Percentiles rank a stretch among this genome's conserved stretches.
These are phyloP conservation scores for Dentipellis sp. DNA, from an alignment of 768 basidiomycete genomes.

Conservation along the genomic window DNA sequence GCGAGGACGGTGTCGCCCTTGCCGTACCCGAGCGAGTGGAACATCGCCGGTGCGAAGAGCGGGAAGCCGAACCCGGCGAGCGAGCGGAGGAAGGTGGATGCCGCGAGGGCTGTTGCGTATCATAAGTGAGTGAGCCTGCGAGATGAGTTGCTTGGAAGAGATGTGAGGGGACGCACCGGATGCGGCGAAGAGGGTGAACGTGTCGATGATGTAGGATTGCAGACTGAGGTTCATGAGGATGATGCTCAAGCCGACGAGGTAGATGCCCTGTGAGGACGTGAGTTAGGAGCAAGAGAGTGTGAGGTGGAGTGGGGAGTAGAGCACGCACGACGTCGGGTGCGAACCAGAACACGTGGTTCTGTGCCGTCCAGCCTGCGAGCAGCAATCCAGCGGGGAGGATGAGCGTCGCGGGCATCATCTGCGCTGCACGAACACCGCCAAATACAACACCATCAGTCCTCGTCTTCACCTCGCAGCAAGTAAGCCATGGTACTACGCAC, in stretches of 20 bases:
- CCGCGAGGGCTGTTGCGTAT: conserved; percentile 44
- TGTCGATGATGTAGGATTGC: conserved; percentile 60
- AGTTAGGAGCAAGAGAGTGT: background rate
- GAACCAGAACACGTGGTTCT: conserved; percentile 56
- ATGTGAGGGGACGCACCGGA: conserved; percentile 43
- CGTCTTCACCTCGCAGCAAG: background rate
- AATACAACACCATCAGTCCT: background rate
- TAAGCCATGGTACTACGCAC: conserved; percentile 18
- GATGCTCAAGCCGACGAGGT: conserved; percentile 43
- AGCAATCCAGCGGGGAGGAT: conserved; percentile 60
- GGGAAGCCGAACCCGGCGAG: conserved; percentile 70
- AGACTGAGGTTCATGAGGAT: conserved; percentile 54
- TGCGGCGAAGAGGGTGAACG: conserved; percentile 58
- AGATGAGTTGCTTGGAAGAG: background rate
- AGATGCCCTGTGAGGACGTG: conserved; percentile 43
- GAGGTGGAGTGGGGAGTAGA: background rate
- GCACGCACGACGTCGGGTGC: conserved; percentile 49
- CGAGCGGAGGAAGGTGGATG: conserved; percentile 52
- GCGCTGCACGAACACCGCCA: conserved; percentile 28
- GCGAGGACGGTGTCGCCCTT: conserved; percentile 64
- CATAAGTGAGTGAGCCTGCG: conserved; percentile 6
- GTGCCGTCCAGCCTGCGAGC: conserved; percentile 62
- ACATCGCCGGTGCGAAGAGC: conserved; percentile 69
- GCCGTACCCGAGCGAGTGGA: conserved; percentile 53
- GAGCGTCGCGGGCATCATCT: conserved; percentile 49